Evolutionary conservation across 495 filamentous ascomycete genomes (phyloP).

Genomic region (Polyplosphaeria fusca): DNA sequence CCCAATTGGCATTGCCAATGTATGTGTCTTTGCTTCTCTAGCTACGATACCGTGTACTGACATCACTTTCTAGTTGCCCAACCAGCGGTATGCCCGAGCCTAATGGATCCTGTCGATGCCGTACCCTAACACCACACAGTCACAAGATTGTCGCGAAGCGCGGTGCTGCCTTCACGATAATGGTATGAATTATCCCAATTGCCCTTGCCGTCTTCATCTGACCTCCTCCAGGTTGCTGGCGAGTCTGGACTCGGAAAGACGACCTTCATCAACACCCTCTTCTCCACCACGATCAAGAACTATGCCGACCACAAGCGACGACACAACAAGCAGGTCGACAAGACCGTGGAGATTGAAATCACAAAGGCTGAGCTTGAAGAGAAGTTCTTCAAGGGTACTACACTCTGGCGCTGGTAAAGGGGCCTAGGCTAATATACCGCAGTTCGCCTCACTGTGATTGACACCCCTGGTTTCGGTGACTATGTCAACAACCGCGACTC

Average conservation of each 20-base stretch:
- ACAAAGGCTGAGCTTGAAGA: slow-evolving; percentile 99
- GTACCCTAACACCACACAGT: slow-evolving; percentile 47
- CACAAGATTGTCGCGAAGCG: slow-evolving; percentile 99
- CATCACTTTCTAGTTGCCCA: slow-evolving; percentile 61
- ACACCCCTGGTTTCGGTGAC: slow-evolving; percentile 98
- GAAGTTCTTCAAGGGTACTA: slow-evolving; percentile 99
- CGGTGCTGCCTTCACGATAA: slow-evolving; percentile 97
- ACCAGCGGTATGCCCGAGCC: slow-evolving; percentile 65
- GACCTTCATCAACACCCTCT: slow-evolving; percentile 99
- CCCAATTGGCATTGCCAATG: slow-evolving; percentile 99
- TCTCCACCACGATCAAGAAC: slow-evolving; percentile 99
- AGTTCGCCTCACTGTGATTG: slow-evolving; percentile 98
- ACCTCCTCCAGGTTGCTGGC: slow-evolving; percentile 75
- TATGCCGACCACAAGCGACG: slow-evolving; percentile 98
- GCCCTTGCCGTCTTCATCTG: not conserved
- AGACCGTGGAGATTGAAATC: slow-evolving; percentile 99
- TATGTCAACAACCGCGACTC: slow-evolving; percentile 99
- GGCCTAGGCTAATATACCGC: slow-evolving; percentile 30
- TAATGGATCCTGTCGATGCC: not conserved
- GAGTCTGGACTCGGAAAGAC: slow-evolving; percentile 99
- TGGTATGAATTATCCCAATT: slow-evolving; percentile 57
- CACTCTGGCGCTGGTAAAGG: slow-evolving; percentile 1
- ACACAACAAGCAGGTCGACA: slow-evolving; percentile 98
- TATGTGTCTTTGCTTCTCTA: slow-evolving; percentile 45
- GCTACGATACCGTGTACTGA: slow-evolving; percentile 18